Conservation (phyloP, 805 yeast genomes). For the Diddensiella caesifluorescens region DNA sequence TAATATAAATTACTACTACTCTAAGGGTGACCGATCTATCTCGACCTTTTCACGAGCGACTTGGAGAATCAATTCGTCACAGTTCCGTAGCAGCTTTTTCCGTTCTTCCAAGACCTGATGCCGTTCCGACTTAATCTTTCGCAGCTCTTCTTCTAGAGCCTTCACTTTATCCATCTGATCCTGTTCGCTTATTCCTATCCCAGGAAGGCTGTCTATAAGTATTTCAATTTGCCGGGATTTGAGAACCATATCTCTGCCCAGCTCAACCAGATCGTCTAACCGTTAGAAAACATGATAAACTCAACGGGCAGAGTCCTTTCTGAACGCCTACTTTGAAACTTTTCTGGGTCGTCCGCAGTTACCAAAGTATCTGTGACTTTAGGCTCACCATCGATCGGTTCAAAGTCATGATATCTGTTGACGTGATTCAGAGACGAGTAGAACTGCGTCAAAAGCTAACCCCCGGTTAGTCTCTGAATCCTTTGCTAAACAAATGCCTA, state of each 20-base stretch:
- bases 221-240: conserved; percentile 83
- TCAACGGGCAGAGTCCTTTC: too few species aligned
- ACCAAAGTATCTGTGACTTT: conserved; percentile 56
- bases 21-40: conserved; percentile 21
- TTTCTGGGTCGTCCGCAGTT: conserved; percentile 23
- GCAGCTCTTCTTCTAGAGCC: conserved; percentile 56
- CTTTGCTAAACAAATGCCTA: conserved; percentile 5
- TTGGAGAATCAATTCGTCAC: conserved; percentile 59
- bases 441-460: conserved; percentile 32
- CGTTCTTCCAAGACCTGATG: conserved; percentile 55
- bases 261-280: conserved; percentile 53
- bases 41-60: conserved; percentile 46
- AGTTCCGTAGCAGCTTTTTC: conserved; percentile 53
- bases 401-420: conserved; percentile 66
- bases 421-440: conserved; percentile 40
- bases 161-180: conserved; percentile 65
- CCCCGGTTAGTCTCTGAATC: not conserved
- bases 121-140: conserved; percentile 54
- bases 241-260: conserved; percentile 76
- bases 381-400: conserved; percentile 46
- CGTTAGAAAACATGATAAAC: too few species aligned
- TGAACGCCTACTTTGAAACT: conserved; percentile 25
- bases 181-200: conserved; percentile 77
- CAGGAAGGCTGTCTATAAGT: conserved; percentile 85
- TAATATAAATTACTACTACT: not conserved